Evolutionary conservation across 2,329 filamentous ascomycete genomes (phyloP).

Genomic region (Diaporthe helianthi): DNA sequence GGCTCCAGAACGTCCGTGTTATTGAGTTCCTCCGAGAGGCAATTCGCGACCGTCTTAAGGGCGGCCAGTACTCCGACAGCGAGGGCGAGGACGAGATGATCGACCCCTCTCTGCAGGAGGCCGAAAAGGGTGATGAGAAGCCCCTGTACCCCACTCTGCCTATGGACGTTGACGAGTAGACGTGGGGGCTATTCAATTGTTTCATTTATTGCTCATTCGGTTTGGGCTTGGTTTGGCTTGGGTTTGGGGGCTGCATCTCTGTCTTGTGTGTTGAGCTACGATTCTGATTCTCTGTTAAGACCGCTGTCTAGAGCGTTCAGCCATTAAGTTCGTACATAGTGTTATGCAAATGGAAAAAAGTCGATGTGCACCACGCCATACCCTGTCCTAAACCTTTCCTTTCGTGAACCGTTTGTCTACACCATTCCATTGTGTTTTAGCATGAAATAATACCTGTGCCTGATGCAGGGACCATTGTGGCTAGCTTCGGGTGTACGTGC

Average conservation of each 20-base stretch:
- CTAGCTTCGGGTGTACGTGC: neutral
- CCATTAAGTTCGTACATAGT: conserved; percentile 11
- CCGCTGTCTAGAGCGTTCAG: neutral
- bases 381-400: neutral
- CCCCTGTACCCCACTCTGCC: conserved; percentile 47
- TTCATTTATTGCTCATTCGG: neutral
- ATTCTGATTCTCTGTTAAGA: conserved; percentile 8
- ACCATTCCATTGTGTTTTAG: neutral
- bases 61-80: conserved; percentile 58
- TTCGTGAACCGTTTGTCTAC: neutral
- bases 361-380: neutral
- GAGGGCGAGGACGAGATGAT: conserved; percentile 41
- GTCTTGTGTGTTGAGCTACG: conserved; percentile 11
- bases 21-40: conserved; percentile 68
- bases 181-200: neutral
- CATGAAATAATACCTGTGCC: neutral
- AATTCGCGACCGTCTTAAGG: conserved; percentile 63
- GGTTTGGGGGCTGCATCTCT: conserved; percentile 3
- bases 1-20: conserved; percentile 70
- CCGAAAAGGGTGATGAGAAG: conserved; percentile 42
- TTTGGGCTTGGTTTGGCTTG: conserved; percentile 1
- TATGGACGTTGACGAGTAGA: conserved; percentile 30
- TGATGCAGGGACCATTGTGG: neutral
- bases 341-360: conserved; percentile 9
- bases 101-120: conserved; percentile 41